Evolutionary conservation across 148 eudicot species (phyloP).

Genomic region (Rhododendron williamsianum): DNA sequence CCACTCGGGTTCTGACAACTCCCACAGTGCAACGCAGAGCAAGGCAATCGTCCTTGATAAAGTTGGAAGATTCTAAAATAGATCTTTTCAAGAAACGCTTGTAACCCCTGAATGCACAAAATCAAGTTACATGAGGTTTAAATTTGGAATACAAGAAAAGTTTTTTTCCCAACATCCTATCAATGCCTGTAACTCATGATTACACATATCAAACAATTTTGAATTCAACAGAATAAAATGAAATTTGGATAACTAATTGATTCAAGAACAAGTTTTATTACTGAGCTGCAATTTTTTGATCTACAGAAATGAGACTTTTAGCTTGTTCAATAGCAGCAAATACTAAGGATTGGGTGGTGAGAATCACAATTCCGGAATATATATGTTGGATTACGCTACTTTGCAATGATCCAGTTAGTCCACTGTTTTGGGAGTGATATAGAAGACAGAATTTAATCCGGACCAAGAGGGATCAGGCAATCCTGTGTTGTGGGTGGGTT

Average conservation of each 20-base stretch:
- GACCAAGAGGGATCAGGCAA: background rate
- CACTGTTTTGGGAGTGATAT: background rate
- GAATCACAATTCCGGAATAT: background rate
- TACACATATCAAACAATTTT: background rate
- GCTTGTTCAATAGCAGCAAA: background rate
- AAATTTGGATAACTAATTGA: background rate
- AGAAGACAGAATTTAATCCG: background rate
- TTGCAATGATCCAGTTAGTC: background rate
- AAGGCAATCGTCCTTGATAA: constrained; percentile 63
- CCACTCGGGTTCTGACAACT: constrained; percentile 74
- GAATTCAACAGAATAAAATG: background rate
- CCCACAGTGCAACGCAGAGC: constrained; percentile 81
- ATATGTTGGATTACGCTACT: background rate
- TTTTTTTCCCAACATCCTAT: background rate
- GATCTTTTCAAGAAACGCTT: constrained; percentile 77
- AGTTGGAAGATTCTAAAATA: constrained; percentile 62
- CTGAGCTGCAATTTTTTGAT: background rate
- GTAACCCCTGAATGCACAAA: constrained; percentile 69
- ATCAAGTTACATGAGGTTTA: constrained; percentile 1
- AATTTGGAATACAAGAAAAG: background rate
- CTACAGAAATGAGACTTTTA: background rate
- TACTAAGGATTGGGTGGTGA: background rate
- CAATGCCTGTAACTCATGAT: background rate
- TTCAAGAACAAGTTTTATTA: background rate
- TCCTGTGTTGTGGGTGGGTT: background rate